These are phyloP conservation scores for Trichothecium roseum DNA, from an alignment of 2,329 filamentous ascomycete species.

Conservation along the genomic window DNA sequence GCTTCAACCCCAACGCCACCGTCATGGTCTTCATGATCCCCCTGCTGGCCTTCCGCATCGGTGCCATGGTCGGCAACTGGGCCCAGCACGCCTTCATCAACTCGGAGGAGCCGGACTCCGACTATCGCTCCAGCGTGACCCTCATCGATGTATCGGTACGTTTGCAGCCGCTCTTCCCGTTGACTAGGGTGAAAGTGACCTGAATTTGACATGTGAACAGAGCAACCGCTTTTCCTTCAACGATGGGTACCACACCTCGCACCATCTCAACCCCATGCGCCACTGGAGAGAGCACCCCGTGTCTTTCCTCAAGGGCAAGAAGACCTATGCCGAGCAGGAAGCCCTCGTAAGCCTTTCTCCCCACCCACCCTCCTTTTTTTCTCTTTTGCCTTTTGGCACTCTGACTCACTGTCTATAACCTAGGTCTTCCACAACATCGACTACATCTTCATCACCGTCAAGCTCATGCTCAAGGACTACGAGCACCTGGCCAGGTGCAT, in stretches of 20 bases:
- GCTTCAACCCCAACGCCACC: slow-evolving; percentile 43
- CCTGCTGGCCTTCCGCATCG: slow-evolving; percentile 54
- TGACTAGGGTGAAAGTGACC: too few species aligned
- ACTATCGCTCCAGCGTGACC: slow-evolving; percentile 71
- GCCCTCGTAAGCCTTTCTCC: slow-evolving; percentile 34
- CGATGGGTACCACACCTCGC: slow-evolving; percentile 73
- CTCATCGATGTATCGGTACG: slow-evolving; percentile 67
- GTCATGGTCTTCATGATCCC: slow-evolving; percentile 58
- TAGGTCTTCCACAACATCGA: slow-evolving; percentile 69
- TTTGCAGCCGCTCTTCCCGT: slow-evolving; percentile 7
- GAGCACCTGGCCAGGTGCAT: slow-evolving; percentile 56
- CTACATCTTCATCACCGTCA: slow-evolving; percentile 65
- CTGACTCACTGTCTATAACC: too few species aligned
- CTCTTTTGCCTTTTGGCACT: too few species aligned
- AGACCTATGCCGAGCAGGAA: slow-evolving; percentile 52
- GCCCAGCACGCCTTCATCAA: slow-evolving; percentile 77
- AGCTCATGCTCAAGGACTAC: slow-evolving; percentile 62
- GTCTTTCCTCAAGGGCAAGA: slow-evolving; percentile 60
- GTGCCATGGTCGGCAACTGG: slow-evolving; percentile 76
- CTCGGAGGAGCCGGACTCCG: slow-evolving; percentile 61
- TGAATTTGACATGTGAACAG: slow-evolving; percentile 30
- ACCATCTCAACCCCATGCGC: slow-evolving; percentile 66
- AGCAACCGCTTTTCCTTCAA: slow-evolving; percentile 78
- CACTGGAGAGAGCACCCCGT: slow-evolving; percentile 76
- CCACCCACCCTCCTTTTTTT: too few species aligned